phyloP scores from a whole-genome alignment of 495 filamentous ascomycete genomes.

The Penicillium flavigenum region DNA sequence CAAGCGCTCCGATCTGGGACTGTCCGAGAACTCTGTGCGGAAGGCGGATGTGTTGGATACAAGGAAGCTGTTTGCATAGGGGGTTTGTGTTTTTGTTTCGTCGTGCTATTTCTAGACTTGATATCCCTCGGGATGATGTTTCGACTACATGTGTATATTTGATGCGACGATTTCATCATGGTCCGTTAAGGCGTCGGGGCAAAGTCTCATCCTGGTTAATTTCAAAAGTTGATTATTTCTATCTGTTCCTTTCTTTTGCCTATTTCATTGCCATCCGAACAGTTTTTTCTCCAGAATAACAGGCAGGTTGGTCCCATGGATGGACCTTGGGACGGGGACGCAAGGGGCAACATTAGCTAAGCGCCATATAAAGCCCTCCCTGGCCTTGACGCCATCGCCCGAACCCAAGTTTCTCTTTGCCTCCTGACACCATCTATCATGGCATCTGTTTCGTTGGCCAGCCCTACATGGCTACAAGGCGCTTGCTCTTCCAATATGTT shows the following conservation, averaged over 20 bases:
- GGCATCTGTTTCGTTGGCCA: conserved; percentile 31
- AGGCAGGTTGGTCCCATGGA: not conserved
- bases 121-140: conserved; percentile 34
- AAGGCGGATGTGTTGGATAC: conserved; percentile 75
- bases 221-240: conserved; percentile 25
- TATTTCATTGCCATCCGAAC: not conserved
- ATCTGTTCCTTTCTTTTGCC: not conserved
- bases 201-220: conserved; percentile 29
- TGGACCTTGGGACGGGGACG: not conserved
- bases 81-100: conserved; percentile 19
- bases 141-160: conserved; percentile 45
- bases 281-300: not conserved
- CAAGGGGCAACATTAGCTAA: conserved; percentile 26
- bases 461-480: conserved; percentile 32
- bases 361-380: conserved; percentile 11
- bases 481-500: conserved; percentile 17
- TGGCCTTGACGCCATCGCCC: not conserved
- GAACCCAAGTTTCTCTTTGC: not conserved
- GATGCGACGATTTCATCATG: conserved; percentile 41
- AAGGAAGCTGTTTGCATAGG: conserved; percentile 73
- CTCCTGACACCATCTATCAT: conserved; percentile 20
- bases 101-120: conserved; percentile 32
- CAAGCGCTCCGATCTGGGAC: conserved; percentile 72
- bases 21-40: conserved; percentile 63
- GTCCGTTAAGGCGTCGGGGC: conserved; percentile 44